phyloP scores from a whole-genome alignment of 169 alveolate species.

The Perkinsus marinus region DNA sequence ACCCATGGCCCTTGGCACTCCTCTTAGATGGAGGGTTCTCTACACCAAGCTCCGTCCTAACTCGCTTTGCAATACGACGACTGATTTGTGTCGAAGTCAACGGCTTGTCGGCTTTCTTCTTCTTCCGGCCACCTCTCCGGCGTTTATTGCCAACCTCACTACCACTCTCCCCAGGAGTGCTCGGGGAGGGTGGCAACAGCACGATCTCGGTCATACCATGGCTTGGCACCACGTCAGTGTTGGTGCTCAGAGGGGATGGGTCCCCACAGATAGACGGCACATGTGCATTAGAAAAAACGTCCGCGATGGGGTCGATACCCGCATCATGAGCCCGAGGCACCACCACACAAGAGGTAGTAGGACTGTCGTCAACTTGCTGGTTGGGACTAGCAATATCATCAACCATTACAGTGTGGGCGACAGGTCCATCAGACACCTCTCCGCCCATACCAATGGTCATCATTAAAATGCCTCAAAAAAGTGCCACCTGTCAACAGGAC shows the following conservation, averaged over 20 bases:
- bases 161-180: neutral
- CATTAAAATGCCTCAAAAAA: neutral
- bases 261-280: neutral
- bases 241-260: neutral
- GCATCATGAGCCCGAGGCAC: neutral
- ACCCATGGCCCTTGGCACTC: neutral
- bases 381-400: neutral
- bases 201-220: neutral
- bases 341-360: too few species aligned
- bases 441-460: neutral
- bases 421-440: neutral
- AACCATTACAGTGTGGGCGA: neutral
- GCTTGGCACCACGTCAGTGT: neutral
- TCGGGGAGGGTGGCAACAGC: neutral
- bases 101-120: neutral
- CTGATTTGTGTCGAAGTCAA: neutral
- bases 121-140: neutral
- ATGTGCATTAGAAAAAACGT: neutral
- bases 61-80: neutral
- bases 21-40: neutral
- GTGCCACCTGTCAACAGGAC: neutral
- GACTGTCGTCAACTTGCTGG: too few species aligned
- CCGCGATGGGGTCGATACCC: neutral
- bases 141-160: neutral
- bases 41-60: neutral